Evolutionary conservation across 139 green algal species (phyloP).

Genomic region (Gonium pectorale): DNA sequence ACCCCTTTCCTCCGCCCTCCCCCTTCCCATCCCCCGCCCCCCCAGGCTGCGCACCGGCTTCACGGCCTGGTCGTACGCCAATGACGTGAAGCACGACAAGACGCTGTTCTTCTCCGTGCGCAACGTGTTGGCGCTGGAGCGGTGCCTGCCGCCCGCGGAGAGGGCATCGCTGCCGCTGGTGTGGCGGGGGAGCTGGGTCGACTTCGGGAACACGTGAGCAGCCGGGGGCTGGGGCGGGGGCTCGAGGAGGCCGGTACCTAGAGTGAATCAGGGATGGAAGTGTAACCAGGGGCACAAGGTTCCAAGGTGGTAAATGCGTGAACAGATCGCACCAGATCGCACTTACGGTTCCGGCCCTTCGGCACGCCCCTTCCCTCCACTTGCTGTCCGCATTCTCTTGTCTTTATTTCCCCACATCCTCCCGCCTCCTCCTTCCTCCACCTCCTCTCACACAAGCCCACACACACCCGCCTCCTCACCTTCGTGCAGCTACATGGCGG

Average conservation of each 20-base stretch:
- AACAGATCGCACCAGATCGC: too few relatives aligned
- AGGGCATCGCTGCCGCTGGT: constrained; percentile 11
- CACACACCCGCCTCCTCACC: neutral
- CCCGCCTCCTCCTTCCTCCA: neutral
- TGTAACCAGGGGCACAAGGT: too few relatives aligned
- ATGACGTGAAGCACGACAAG: constrained; percentile 38
- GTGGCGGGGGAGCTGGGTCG: constrained; percentile 29
- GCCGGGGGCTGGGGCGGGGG: too few relatives aligned
- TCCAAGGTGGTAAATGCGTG: too few relatives aligned
- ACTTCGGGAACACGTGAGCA: constrained; percentile 35
- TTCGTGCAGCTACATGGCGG: constrained; percentile 31
- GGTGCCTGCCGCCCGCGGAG: neutral
- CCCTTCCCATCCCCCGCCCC: neutral
- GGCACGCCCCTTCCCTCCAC: too few relatives aligned
- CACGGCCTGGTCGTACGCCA: constrained; percentile 32
- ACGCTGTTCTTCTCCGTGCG: constrained; percentile 42
- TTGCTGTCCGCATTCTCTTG: too few relatives aligned
- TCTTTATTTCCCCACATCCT: neutral
- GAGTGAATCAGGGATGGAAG: too few relatives aligned
- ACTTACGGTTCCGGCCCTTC: too few relatives aligned
- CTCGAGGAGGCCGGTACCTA: too few relatives aligned
- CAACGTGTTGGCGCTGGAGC: constrained; percentile 47
- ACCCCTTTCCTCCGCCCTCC: neutral
- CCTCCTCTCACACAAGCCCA: neutral
- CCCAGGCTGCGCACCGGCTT: constrained; percentile 30